These are phyloP conservation scores for Asterella californica DNA, from an alignment of 225 moss, liverwort and hornwort genomes.

Conservation along the genomic window DNA sequence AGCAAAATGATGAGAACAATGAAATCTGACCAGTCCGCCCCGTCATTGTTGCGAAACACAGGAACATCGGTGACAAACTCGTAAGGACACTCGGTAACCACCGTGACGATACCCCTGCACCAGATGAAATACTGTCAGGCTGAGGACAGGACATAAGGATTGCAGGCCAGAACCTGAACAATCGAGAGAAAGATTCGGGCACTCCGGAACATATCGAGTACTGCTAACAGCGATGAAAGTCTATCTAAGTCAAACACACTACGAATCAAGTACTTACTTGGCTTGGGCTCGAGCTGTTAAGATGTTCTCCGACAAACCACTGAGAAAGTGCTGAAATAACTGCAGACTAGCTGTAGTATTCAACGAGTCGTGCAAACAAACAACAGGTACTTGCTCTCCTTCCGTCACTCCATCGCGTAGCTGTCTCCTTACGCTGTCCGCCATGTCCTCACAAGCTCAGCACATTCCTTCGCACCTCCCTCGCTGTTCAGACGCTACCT, in stretches of 20 bases:
- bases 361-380: conserved; percentile 75
- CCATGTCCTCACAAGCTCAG: conserved; percentile 42
- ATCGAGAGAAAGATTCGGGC: background rate
- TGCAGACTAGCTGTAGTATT: conserved; percentile 53
- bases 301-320: conserved; percentile 58
- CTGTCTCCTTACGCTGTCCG: conserved; percentile 68
- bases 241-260: background rate
- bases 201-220: background rate
- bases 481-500: too few relatives aligned
- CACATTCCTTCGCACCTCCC: too few relatives aligned
- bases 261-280: conserved; percentile 35
- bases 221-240: background rate
- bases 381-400: conserved; percentile 78
- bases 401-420: conserved; percentile 75
- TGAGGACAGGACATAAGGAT: background rate
- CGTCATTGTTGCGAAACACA: background rate
- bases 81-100: background rate
- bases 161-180: background rate
- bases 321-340: conserved; percentile 54
- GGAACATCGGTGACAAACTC: background rate
- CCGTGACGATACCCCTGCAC: conserved; percentile 14
- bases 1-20: background rate
- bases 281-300: conserved; percentile 62
- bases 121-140: background rate
- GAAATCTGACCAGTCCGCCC: background rate